A percentile compares a stretch with the other conserved stretches of the same genome.
These are phyloP conservation scores for Blastobotrys raffinosifermentans DNA, from an alignment of 1,139 yeast species.

Conservation along the genomic window DNA sequence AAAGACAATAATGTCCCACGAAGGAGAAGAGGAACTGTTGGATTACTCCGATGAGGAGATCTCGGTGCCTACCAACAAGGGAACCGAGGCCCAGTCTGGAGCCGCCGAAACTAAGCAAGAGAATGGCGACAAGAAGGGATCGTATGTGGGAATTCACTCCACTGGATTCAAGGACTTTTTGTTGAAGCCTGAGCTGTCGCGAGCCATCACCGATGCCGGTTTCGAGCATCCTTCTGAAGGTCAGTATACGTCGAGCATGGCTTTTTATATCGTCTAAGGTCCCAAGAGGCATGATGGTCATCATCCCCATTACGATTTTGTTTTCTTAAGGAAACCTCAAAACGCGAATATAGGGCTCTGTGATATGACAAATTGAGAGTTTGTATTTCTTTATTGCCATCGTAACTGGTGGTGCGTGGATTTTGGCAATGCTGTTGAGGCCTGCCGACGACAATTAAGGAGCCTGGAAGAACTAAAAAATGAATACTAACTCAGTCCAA, in stretches of 20 bases:
- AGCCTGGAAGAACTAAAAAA: no score
- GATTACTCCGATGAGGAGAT: constrained; percentile 98
- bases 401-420: no score
- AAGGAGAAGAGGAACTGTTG: constrained; percentile 98
- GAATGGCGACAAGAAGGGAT: constrained; percentile 84
- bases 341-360: no score
- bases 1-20: constrained; percentile 57
- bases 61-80: constrained; percentile 48
- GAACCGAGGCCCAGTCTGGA: constrained; percentile 21
- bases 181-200: constrained; percentile 89
- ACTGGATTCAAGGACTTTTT: constrained; percentile 98
- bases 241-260: constrained; percentile 51
- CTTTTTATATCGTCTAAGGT: no score
- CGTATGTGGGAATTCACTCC: constrained; percentile 96
- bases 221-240: constrained; percentile 99
- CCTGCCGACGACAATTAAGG: no score
- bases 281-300: no score
- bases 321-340: neutral
- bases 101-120: constrained; percentile 35
- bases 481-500: constrained; percentile 57
- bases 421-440: no score
- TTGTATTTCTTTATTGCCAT: no score
- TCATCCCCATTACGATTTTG: neutral
- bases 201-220: constrained; percentile 99
- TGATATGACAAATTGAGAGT: no score